Evolutionary conservation across 1,139 yeast species (phyloP).

Genomic region (Suhomyces yuchorum): DNA sequence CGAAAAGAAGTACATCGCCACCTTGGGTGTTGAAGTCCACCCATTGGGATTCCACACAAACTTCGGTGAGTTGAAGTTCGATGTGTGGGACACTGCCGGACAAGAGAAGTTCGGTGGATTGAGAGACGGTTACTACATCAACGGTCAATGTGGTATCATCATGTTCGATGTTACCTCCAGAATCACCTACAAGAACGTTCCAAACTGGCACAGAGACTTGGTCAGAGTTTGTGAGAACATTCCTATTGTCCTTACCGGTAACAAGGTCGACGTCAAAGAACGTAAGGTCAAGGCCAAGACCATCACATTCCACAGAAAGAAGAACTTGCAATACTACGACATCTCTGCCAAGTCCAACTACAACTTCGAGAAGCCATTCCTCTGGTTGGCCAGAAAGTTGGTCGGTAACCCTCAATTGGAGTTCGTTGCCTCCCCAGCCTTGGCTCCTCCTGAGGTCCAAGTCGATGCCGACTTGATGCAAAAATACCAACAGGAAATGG

Average conservation of each 20-base stretch:
- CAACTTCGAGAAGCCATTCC: constrained; percentile 99
- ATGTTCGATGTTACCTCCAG: constrained; percentile 99
- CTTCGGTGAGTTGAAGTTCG: constrained; percentile 98
- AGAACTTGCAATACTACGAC: constrained; percentile 98
- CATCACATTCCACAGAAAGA: constrained; percentile 99
- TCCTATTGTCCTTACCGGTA: constrained; percentile 98
- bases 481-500: constrained; percentile 99
- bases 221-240: constrained; percentile 99
- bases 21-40: constrained; percentile 99
- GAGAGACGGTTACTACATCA: constrained; percentile 98
- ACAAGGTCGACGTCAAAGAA: constrained; percentile 99
- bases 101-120: constrained; percentile 99
- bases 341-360: constrained; percentile 99
- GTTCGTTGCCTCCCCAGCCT: constrained; percentile 98
- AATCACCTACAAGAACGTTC: constrained; percentile 99
- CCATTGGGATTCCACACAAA: constrained; percentile 98
- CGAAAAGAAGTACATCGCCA: constrained; percentile 98
- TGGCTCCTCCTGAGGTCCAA: constrained; percentile 99
- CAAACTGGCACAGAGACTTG: constrained; percentile 99
- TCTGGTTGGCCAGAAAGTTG: constrained; percentile 99
- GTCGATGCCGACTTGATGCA: constrained; percentile 96
- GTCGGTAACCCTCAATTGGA: constrained; percentile 98
- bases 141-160: constrained; percentile 99
- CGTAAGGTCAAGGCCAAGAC: constrained; percentile 99
- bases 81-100: constrained; percentile 99